Evolutionary conservation across 1,139 yeast genomes (phyloP).

Genomic region (Suhomyces bolitotheri): DNA sequence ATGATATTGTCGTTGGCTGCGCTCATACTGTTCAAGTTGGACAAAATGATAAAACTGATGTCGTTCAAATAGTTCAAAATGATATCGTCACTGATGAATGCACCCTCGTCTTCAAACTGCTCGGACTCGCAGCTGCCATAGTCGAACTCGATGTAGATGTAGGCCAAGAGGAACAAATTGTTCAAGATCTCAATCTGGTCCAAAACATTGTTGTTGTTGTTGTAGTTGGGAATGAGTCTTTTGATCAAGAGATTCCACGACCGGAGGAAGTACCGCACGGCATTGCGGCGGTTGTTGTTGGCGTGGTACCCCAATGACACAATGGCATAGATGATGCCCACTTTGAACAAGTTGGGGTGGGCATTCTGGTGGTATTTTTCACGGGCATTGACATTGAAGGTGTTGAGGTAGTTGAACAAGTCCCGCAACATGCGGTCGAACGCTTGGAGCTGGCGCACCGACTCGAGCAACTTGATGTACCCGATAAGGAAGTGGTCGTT

Average conservation of each 20-base stretch:
- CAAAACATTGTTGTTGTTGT: slow-evolving; percentile 26
- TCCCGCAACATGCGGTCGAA: slow-evolving; percentile 29
- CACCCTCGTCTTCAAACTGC: slow-evolving; percentile 14
- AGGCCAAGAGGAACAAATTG: slow-evolving; percentile 35
- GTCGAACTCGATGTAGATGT: slow-evolving; percentile 32
- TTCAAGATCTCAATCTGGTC: slow-evolving; percentile 45
- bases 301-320: slow-evolving; percentile 18
- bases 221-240: slow-evolving; percentile 44
- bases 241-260: slow-evolving; percentile 48
- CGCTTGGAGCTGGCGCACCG: slow-evolving; percentile 18
- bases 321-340: slow-evolving; percentile 20
- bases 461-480: slow-evolving; percentile 24
- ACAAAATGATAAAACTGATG: slow-evolving; percentile 26
- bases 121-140: slow-evolving; percentile 20
- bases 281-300: slow-evolving; percentile 21
- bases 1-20: slow-evolving; percentile 22
- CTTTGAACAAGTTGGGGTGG: slow-evolving; percentile 17
- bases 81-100: slow-evolving; percentile 22
- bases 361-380: slow-evolving; percentile 3
- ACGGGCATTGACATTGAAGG: slow-evolving; percentile 14
- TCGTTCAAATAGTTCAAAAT: slow-evolving; percentile 50
- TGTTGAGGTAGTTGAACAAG: slow-evolving; percentile 29
- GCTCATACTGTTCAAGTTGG: slow-evolving; percentile 18
- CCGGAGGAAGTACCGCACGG: slow-evolving; percentile 36
- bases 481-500: slow-evolving; percentile 39